Conservation (phyloP, 768 basidiomycete species). For the Pholiota microspora region DNA sequence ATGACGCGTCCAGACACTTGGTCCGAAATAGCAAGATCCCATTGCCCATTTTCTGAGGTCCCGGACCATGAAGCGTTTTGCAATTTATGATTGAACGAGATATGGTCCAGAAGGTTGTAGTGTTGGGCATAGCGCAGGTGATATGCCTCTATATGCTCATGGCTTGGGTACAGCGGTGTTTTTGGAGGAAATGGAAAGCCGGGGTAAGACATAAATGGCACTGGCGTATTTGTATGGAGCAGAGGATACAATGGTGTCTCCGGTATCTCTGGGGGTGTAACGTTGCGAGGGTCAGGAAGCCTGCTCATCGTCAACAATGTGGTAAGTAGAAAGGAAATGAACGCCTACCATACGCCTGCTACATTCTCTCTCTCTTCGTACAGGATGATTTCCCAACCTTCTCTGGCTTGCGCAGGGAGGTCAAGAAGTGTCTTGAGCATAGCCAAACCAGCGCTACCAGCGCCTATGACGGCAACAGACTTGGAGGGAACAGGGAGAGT, state of each 20-base stretch:
- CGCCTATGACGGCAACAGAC: constrained; percentile 57
- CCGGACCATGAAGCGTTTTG: constrained; percentile 43
- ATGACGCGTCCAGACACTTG: constrained; percentile 16
- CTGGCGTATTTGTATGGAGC: constrained; percentile 53
- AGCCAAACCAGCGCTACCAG: constrained; percentile 54
- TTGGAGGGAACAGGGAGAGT: constrained; percentile 24
- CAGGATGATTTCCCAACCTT: constrained; percentile 45
- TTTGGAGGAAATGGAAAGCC: constrained; percentile 47
- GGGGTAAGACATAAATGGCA: constrained; percentile 60
- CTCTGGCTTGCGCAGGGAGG: constrained; percentile 35
- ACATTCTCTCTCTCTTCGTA: constrained; percentile 52
- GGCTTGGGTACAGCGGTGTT: constrained; percentile 49
- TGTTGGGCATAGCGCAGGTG: constrained; percentile 40
- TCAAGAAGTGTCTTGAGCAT: constrained; percentile 49
- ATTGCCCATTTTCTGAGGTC: constrained; percentile 32
- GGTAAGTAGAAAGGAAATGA: neutral
- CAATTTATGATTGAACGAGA: constrained; percentile 43
- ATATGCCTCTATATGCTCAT: constrained; percentile 44
- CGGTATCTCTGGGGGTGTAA: constrained; percentile 44
- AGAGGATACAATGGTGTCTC: constrained; percentile 54
- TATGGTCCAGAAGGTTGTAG: constrained; percentile 35
- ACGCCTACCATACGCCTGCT: constrained; percentile 53
- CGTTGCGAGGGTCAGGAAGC: constrained; percentile 30
- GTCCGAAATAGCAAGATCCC: constrained; percentile 40
- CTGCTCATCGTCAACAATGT: constrained; percentile 14